Base-by-base conservation (phyloP, 2,329 filamentous ascomycete species). In the Apiospora kogelbergensis region DNA sequence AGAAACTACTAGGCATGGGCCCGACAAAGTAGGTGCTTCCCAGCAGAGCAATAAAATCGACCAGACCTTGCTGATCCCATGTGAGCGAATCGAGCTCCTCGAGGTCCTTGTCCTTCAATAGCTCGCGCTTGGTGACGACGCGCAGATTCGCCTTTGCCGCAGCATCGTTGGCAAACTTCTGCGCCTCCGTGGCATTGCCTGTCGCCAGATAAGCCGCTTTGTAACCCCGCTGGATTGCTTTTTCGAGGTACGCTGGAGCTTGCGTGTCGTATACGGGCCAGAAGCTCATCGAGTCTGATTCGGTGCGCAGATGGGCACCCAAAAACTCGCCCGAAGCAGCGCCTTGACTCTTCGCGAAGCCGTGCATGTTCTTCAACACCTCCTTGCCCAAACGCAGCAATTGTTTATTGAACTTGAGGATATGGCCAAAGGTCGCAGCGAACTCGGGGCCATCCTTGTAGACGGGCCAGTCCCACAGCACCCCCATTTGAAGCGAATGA, bases 1-100 rank as follows among this genome's bases (percentile, higher is more conserved):
- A 83, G 72, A 85, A 85, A 20, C 82, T 84, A 71, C 83, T 84
- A 7, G 83, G 84, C 68, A 81, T 84, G 45, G 83, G 81, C 11
- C 81, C 82, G 0, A 83, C 72, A 57, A 84, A 84, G 70, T 79
- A 81, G 63, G 80, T 77, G 67, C 78, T 76, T 22, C 76, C 77
- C 17, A 83, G 72, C 26, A 84, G 71, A 1, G 83, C 81, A 9
- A 83, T 72, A 45, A 80, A 81, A 70, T 84, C 82, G 17, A 84
- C 75, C 11, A 84, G 74, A 0, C 79, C 82, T 70, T 83, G 81
- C 73, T 84, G 82, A 71, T 84, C 82, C 81, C 81, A 84, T 30
- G 77, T 82, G 63, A 83, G 73, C 1, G 74, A 70, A 17, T 80
- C 71, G 1, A 84, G 75, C 67, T 76, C 77, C 22, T 77, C 74